Conservation (phyloP, 2,329 filamentous ascomycete species). For the Neodidymelliopsis sp. region DNA sequence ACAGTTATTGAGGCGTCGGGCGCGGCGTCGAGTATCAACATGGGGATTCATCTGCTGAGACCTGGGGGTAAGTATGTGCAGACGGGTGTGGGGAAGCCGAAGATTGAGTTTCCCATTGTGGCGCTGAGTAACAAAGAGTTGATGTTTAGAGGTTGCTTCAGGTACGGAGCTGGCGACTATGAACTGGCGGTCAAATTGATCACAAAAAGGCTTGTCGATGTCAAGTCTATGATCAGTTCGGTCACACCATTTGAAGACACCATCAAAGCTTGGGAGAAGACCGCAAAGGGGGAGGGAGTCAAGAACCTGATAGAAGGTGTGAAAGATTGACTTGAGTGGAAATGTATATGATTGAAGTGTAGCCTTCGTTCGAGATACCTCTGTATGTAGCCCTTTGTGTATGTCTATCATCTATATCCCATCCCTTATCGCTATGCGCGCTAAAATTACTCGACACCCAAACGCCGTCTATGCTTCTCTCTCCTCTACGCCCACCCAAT, state of each 20-base stretch:
- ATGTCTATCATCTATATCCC: neutral
- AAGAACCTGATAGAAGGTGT: conserved; percentile 46
- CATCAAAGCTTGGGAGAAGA: conserved; percentile 43
- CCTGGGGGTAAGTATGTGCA: conserved; percentile 96
- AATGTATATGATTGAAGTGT: neutral
- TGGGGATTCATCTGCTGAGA: conserved; percentile 84
- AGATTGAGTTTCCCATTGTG: conserved; percentile 95
- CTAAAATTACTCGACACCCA: neutral
- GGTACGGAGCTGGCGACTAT: conserved; percentile 44
- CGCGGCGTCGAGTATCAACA: conserved; percentile 83
- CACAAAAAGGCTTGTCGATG: conserved; percentile 29
- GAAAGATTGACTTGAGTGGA: conserved; percentile 20
- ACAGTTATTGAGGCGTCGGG: conserved; percentile 91
- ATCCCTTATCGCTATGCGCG: neutral
- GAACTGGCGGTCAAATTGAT: conserved; percentile 40
- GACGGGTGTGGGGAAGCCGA: conserved; percentile 89
- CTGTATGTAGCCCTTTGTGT: neutral
- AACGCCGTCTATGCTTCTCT: neutral
- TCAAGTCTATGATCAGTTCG: conserved; percentile 41
- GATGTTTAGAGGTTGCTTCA: conserved; percentile 44
- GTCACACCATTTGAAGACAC: conserved; percentile 40
- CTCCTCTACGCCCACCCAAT: conserved; percentile 39
- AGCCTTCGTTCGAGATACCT: neutral
- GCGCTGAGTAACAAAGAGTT: conserved; percentile 86
- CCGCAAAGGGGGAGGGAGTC: conserved; percentile 40